Conservation (phyloP, 768 basidiomycete species). For the Harrya chromipes region DNA sequence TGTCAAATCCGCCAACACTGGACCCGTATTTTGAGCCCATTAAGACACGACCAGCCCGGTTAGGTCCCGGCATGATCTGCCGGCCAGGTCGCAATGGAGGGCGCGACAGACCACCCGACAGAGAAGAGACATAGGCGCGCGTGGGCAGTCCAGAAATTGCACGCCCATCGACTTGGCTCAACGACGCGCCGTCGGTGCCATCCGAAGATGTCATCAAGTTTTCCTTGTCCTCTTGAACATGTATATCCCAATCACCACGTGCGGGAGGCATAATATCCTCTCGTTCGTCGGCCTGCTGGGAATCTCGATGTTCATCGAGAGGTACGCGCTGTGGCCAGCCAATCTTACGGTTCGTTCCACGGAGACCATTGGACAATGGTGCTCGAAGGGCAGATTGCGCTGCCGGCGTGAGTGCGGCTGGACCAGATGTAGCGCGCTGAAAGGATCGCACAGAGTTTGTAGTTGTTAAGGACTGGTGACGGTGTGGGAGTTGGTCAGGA, state of each 20-base stretch:
- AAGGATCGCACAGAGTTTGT: constrained; percentile 47
- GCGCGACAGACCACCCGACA: constrained; percentile 38
- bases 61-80: constrained; percentile 44
- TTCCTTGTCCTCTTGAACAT: constrained; percentile 40
- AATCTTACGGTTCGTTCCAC: constrained; percentile 34
- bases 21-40: constrained; percentile 37
- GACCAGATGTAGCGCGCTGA: constrained; percentile 64
- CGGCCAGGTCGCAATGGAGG: constrained; percentile 39
- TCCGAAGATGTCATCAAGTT: constrained; percentile 32
- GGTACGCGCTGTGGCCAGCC: constrained; percentile 37
- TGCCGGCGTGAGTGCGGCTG: constrained; percentile 37
- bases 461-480: constrained; percentile 23
- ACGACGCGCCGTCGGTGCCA: constrained; percentile 25
- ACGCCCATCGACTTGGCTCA: constrained; percentile 34
- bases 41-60: constrained; percentile 48
- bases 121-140: constrained; percentile 30
- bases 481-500: constrained; percentile 30
- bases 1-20: constrained; percentile 39
- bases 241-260: constrained; percentile 30
- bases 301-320: constrained; percentile 35
- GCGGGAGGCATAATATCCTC: constrained; percentile 31
- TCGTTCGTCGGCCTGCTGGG: constrained; percentile 30
- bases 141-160: constrained; percentile 33
- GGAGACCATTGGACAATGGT: constrained; percentile 32
- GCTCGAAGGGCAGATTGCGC: constrained; percentile 28